These are phyloP conservation scores for Agaricus bisporus DNA, from an alignment of 768 basidiomycete genomes.

Conservation along the genomic window DNA sequence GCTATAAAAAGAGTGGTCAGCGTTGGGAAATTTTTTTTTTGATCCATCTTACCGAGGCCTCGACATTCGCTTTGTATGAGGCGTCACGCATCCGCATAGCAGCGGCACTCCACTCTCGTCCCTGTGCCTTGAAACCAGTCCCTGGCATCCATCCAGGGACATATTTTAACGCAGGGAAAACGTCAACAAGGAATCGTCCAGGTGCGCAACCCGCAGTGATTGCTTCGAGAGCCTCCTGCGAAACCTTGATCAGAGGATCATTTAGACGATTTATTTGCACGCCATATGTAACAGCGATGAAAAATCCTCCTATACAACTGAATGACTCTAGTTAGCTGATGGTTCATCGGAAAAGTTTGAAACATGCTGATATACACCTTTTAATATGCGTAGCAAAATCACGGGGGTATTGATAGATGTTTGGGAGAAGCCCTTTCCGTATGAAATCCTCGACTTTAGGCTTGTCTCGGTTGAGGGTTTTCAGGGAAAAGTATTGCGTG, in stretches of 20 bases:
- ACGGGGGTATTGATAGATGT: not conserved
- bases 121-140: constrained; percentile 7
- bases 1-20: not conserved
- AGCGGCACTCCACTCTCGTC: not conserved
- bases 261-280: constrained; percentile 1
- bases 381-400: constrained; percentile 1
- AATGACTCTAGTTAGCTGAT: not conserved
- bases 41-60: not conserved
- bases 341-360: not conserved
- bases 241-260: constrained; percentile 5
- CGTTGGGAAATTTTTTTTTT: not conserved
- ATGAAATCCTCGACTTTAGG: constrained; percentile 1
- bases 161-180: constrained; percentile 8
- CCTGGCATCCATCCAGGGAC: constrained; percentile 14
- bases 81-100: not conserved
- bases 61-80: not conserved
- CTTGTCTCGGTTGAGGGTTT: constrained; percentile 3
- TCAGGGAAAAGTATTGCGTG: constrained; percentile 28
- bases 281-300: constrained; percentile 3
- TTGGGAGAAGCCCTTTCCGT: not conserved
- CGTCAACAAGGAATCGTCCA: constrained; percentile 10
- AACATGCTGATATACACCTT: not conserved
- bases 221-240: constrained; percentile 1
- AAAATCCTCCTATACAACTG: constrained; percentile 6
- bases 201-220: constrained; percentile 1